A percentile compares a stretch with the other conserved stretches of the same genome.
Conservation (phyloP, 2,329 filamentous ascomycete species). For the Paraconiothyrium brasiliense region DNA sequence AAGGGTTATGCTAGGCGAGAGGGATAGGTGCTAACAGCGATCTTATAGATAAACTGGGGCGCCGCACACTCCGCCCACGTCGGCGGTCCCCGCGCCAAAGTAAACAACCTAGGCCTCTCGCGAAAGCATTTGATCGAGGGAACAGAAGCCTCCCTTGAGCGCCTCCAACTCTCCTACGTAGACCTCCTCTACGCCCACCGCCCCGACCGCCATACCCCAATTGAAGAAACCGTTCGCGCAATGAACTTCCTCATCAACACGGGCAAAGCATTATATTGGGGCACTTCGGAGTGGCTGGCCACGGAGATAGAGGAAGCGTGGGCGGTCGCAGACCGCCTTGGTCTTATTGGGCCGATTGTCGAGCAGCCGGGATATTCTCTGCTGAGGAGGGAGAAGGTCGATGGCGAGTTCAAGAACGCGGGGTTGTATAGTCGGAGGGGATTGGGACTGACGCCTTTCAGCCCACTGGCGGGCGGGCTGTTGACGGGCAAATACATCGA, state of each 20-base stretch:
- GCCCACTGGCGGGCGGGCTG: slow-evolving; percentile 64
- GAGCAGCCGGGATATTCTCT: slow-evolving; percentile 67
- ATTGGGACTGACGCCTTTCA: slow-evolving; percentile 65
- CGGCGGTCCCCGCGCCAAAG: slow-evolving; percentile 60
- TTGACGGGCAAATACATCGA: slow-evolving; percentile 71
- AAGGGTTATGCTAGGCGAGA: not conserved
- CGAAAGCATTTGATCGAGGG: slow-evolving; percentile 77
- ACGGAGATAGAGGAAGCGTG: slow-evolving; percentile 67
- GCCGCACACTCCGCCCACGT: slow-evolving; percentile 56
- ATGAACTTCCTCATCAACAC: slow-evolving; percentile 76
- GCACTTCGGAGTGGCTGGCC: slow-evolving; percentile 68
- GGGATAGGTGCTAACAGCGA: not conserved
- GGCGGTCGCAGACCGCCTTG: slow-evolving; percentile 67
- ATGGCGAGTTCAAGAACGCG: slow-evolving; percentile 65
- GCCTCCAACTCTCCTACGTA: slow-evolving; percentile 68
- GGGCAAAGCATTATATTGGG: slow-evolving; percentile 74
- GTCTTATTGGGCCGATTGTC: slow-evolving; percentile 64
- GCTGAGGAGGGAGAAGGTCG: slow-evolving; percentile 66
- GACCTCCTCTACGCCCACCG: slow-evolving; percentile 76
- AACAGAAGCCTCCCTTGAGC: slow-evolving; percentile 66
- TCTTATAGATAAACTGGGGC: slow-evolving; percentile 71
- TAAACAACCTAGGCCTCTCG: slow-evolving; percentile 74
- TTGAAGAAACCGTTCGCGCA: slow-evolving; percentile 74
- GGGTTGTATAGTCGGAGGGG: slow-evolving; percentile 63
- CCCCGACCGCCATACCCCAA: slow-evolving; percentile 72